These are phyloP conservation scores for Pichia sporocuriosa DNA, from an alignment of 805 yeast genomes.

Conservation along the genomic window DNA sequence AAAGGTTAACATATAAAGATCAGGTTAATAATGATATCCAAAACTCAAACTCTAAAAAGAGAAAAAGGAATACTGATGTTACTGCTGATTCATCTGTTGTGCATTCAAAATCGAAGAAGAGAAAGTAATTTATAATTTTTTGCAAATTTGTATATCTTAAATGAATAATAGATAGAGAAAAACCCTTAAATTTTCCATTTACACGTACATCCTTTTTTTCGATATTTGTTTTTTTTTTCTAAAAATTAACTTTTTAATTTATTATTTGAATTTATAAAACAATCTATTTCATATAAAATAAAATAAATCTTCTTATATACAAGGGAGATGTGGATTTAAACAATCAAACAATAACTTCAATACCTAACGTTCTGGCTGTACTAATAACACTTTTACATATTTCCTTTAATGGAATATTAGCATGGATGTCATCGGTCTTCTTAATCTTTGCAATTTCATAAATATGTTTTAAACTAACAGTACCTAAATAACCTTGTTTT, in stretches of 20 bases:
- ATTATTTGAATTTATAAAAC: no score
- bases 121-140: no score
- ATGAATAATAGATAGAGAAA: no score
- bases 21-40: neutral
- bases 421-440: conserved; percentile 76
- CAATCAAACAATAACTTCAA: conserved; percentile 61
- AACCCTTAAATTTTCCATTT: no score
- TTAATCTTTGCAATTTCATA: conserved; percentile 94
- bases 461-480: conserved; percentile 72
- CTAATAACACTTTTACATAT: conserved; percentile 79
- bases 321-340: neutral
- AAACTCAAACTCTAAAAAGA: neutral
- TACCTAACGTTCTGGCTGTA: conserved; percentile 87
- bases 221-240: no score
- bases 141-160: no score
- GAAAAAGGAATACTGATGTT: no score
- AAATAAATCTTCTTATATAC: conserved; percentile 2
- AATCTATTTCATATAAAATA: no score
- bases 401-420: conserved; percentile 59
- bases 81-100: no score
- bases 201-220: no score
- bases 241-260: no score
- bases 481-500: conserved; percentile 25
- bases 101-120: conserved; percentile 9
- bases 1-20: conserved; percentile 60